These are phyloP conservation scores for Talaromyces verruculosus DNA, from an alignment of 2,329 filamentous ascomycete genomes.

Conservation along the genomic window DNA sequence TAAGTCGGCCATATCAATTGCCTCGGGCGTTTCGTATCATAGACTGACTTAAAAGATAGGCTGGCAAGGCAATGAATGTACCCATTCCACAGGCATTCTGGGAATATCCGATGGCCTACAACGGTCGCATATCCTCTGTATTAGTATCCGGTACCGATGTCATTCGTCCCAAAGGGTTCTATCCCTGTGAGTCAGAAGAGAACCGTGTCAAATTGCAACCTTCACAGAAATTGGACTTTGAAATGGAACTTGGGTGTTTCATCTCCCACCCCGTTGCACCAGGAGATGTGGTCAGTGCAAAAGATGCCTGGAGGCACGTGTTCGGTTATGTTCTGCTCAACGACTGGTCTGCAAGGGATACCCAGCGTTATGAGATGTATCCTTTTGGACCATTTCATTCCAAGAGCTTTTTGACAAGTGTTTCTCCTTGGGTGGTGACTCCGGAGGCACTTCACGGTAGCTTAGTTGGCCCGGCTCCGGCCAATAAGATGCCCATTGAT, in stretches of 20 bases:
- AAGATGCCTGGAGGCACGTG: slow-evolving; percentile 50
- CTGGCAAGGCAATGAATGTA: slow-evolving; percentile 2
- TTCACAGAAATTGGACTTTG: slow-evolving; percentile 47
- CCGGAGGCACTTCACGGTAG: slow-evolving; percentile 51
- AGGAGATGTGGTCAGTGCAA: slow-evolving; percentile 45
- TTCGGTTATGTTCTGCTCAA: slow-evolving; percentile 64
- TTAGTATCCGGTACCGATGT: slow-evolving; percentile 2
- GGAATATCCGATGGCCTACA: slow-evolving; percentile 15
- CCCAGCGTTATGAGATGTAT: slow-evolving; percentile 60
- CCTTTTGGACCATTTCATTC: slow-evolving; percentile 61
- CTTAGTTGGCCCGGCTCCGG: neutral
- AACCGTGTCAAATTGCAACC: slow-evolving; percentile 36
- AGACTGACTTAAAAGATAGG: neutral
- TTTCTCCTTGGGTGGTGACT: slow-evolving; percentile 62
- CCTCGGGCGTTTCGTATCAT: neutral
- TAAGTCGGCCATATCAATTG: neutral
- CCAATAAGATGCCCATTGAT: neutral
- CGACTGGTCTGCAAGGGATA: slow-evolving; percentile 62
- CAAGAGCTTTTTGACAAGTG: slow-evolving; percentile 59
- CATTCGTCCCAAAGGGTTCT: slow-evolving; percentile 8
- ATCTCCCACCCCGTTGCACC: slow-evolving; percentile 43
- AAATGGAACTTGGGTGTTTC: slow-evolving; percentile 52
- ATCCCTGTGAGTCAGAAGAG: neutral
- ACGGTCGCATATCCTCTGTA: slow-evolving; percentile 10
- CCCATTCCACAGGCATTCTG: slow-evolving; percentile 10